A percentile compares a stretch with the other conserved stretches of the same genome.
Conservation (phyloP, 140 eudicot species). For the Bidens hawaiensis region DNA sequence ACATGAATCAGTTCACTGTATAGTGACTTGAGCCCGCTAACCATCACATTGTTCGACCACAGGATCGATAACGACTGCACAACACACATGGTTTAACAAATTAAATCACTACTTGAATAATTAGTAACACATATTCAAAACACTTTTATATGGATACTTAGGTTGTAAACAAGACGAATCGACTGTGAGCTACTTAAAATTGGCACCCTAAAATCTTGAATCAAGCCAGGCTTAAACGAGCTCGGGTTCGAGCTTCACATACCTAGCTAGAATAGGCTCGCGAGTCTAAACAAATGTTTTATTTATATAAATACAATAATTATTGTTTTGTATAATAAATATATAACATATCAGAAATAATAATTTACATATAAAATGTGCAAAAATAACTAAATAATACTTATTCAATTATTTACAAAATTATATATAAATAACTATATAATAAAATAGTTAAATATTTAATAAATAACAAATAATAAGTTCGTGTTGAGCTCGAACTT, state of each 20-base stretch:
- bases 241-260: background rate
- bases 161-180: background rate
- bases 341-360: too few species aligned
- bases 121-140: background rate
- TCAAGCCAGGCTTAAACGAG: too few species aligned
- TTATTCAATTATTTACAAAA: too few species aligned
- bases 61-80: conserved; percentile 66
- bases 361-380: too few species aligned
- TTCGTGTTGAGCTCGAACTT: background rate
- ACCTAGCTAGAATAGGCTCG: background rate
- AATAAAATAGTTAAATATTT: too few species aligned
- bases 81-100: background rate
- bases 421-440: too few species aligned
- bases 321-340: too few species aligned
- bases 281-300: too few species aligned
- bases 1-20: conserved; percentile 61
- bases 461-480: too few species aligned
- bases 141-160: background rate
- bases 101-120: background rate
- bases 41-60: conserved; percentile 51
- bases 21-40: conserved; percentile 62
- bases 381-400: too few species aligned
- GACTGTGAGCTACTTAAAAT: background rate
- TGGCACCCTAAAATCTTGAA: background rate
- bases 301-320: too few species aligned